These are phyloP conservation scores for Darksidea phi DNA, from an alignment of 495 filamentous ascomycete genomes.

Conservation along the genomic window DNA sequence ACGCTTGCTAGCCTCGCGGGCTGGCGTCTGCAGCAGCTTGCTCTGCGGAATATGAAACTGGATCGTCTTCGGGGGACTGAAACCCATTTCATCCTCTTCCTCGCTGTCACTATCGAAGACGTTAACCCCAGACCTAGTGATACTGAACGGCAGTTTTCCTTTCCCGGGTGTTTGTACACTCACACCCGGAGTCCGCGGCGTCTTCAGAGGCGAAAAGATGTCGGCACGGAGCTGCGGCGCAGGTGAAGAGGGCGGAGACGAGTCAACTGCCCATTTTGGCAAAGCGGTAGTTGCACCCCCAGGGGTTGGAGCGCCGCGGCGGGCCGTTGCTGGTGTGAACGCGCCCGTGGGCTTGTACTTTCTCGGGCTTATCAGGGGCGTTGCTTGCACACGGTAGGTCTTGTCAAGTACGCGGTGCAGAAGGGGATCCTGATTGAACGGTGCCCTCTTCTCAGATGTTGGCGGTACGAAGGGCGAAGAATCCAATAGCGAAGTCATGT, in stretches of 20 bases:
- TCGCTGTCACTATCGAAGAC: slow-evolving; percentile 39
- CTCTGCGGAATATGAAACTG: slow-evolving; percentile 90
- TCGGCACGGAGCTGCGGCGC: slow-evolving; percentile 79
- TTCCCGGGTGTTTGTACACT: slow-evolving; percentile 68
- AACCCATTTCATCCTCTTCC: slow-evolving; percentile 59
- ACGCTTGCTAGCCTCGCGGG: slow-evolving; percentile 82
- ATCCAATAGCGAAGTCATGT: slow-evolving; percentile 55
- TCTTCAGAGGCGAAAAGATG: slow-evolving; percentile 69
- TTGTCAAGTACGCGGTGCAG: slow-evolving; percentile 88
- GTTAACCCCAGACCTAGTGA: not conserved
- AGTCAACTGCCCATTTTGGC: slow-evolving; percentile 36
- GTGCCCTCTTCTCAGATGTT: slow-evolving; percentile 22
- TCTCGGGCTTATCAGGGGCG: slow-evolving; percentile 62
- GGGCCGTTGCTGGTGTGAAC: slow-evolving; percentile 28
- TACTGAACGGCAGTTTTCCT: slow-evolving; percentile 10
- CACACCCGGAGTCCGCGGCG: slow-evolving; percentile 66
- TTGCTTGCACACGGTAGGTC: slow-evolving; percentile 89
- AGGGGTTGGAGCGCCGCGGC: slow-evolving; percentile 5
- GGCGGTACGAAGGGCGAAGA: slow-evolving; percentile 44
- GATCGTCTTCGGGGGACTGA: slow-evolving; percentile 95
- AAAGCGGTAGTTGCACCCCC: too few relatives aligned
- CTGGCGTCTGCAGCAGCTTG: slow-evolving; percentile 88
- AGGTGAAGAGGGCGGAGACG: slow-evolving; percentile 50
- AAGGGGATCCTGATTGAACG: slow-evolving; percentile 60
- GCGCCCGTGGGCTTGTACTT: slow-evolving; percentile 37